Conservation (phyloP, 2,329 filamentous ascomycete species). For the Coniella vitis region DNA sequence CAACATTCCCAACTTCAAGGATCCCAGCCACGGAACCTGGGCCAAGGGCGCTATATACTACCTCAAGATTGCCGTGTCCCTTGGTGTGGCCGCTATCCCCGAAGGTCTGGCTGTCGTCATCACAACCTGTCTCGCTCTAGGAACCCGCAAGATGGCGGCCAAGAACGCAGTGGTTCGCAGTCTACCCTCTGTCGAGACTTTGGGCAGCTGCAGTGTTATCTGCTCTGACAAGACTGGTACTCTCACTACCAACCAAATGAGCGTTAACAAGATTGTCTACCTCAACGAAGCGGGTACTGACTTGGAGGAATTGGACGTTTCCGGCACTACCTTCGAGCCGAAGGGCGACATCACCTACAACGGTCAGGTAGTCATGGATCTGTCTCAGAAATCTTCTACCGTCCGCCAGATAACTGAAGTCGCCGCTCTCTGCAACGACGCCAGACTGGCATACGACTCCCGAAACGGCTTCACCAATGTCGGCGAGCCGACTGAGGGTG, state of each 20-base stretch:
- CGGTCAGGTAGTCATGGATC: slow-evolving; percentile 61
- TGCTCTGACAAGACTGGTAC: slow-evolving; percentile 99
- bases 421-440: slow-evolving; percentile 79
- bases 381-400: slow-evolving; percentile 66
- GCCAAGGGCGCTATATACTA: slow-evolving; percentile 98
- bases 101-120: slow-evolving; percentile 97
- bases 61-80: slow-evolving; percentile 96
- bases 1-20: slow-evolving; percentile 95
- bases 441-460: slow-evolving; percentile 73
- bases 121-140: slow-evolving; percentile 93
- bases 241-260: slow-evolving; percentile 98
- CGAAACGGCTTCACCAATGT: slow-evolving; percentile 74
- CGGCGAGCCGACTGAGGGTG: slow-evolving; percentile 93
- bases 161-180: slow-evolving; percentile 97
- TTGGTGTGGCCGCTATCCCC: slow-evolving; percentile 94
- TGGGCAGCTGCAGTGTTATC: slow-evolving; percentile 98
- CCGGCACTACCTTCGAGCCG: slow-evolving; percentile 88
- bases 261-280: slow-evolving; percentile 86
- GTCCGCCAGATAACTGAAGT: slow-evolving; percentile 71
- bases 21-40: slow-evolving; percentile 88
- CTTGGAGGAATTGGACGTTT: slow-evolving; percentile 80
- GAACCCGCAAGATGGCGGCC: slow-evolving; percentile 96
- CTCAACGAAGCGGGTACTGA: slow-evolving; percentile 66
- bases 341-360: slow-evolving; percentile 64
- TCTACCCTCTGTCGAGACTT: slow-evolving; percentile 90